phyloP scores from a whole-genome alignment of 1,284 basidiomycete species.

The Fomitopsis palustris region DNA sequence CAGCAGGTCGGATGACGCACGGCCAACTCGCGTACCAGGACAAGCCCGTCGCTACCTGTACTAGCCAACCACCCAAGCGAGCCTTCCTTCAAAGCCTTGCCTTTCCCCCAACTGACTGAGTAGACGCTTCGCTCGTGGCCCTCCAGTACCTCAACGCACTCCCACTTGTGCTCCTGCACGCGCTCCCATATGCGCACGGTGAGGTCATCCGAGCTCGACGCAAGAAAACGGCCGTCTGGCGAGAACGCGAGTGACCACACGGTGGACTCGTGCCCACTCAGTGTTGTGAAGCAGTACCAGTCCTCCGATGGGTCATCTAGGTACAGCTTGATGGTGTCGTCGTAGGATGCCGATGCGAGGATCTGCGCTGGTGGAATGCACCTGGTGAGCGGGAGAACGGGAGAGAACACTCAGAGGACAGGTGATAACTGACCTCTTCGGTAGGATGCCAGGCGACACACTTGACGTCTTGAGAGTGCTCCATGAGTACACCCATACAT shows the following conservation, averaged over 20 bases:
- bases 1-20: conserved; percentile 35
- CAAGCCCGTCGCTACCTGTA: conserved; percentile 73
- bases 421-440: conserved; percentile 70
- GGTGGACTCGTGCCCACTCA: conserved; percentile 81
- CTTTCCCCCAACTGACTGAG: conserved; percentile 70
- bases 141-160: conserved; percentile 49
- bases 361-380: conserved; percentile 52
- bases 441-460: conserved; percentile 92
- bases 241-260: conserved; percentile 91
- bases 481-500: conserved; percentile 94
- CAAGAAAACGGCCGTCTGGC: conserved; percentile 79
- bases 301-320: conserved; percentile 93
- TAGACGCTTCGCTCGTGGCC: conserved; percentile 78
- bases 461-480: conserved; percentile 97
- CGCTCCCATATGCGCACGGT: conserved; percentile 72
- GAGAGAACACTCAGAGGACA: conserved; percentile 3
- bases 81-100: conserved; percentile 26
- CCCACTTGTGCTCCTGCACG: conserved; percentile 53
- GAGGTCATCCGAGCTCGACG: conserved; percentile 78
- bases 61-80: conserved; percentile 71
- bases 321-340: conserved; percentile 94
- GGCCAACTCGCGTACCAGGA: conserved; percentile 71
- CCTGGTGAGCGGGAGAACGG: conserved; percentile 12
- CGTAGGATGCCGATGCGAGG: conserved; percentile 95
- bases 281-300: conserved; percentile 86